Evolutionary conservation across 306 rosid genomes (phyloP), one percentile per base, ranked within the genome.

Genomic region (Elaeagnus macrophylla): DNA sequence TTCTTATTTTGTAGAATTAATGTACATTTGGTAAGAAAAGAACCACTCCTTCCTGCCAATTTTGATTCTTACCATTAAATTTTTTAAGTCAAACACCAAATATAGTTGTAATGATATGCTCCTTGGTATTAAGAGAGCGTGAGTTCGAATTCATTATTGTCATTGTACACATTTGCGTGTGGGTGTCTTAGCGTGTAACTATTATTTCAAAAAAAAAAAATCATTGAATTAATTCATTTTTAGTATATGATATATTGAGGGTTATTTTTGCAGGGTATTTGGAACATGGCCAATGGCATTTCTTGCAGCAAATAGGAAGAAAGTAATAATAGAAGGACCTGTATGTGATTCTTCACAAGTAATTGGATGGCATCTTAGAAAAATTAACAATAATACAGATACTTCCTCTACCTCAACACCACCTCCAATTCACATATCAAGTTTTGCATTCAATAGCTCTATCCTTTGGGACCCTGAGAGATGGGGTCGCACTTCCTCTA

Each of bases 391-490:
- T 36, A 77, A 86, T 48, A 81, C 81, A 10, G 81, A 73, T 3
- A 42, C 37, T 8, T 17, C 54, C 16, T 60, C 77, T 16, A 77
- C 4, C 4, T 2, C 32, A 2, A 25, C 32, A 25, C 32, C 67
- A 54, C 78, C 89, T 68, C 83, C 70, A 0, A 84, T 82, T 73
- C 95, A 82, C 60, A 82, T 87, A 42, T 87, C 99, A 16, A 87
- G 87, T 62, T 91, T 91, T 57, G 96, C 83, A 9, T 91, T 91
- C 80, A 91, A 91, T 53, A 91, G 94, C 49, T 91, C 95, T 12
- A 91, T 87, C 19, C 93, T 87, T 6, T 91, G 96, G 95, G 96
- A 91, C 60, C 94, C 95, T 2, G 96, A 91, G 69, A 78, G 97
- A 75, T 91, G 99, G 99, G 99, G 99, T 61, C 84, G 99, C 50